Evolutionary conservation across 129 eudicot genomes (phyloP).

Genomic region (Flaveria bidentis): DNA sequence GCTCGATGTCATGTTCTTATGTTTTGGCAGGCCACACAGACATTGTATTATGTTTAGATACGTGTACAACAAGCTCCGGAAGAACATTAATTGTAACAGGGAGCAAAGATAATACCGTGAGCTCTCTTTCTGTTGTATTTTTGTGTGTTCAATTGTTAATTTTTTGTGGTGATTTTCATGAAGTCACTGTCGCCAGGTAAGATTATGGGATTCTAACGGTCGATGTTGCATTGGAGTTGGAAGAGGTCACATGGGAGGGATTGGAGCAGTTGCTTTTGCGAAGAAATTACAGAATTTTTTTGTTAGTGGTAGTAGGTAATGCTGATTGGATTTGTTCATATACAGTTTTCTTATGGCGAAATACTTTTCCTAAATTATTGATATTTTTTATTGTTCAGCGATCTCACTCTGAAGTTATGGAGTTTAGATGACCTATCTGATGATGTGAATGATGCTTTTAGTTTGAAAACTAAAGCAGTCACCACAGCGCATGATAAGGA

Average conservation of each 20-base stretch:
- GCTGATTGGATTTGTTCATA: neutral
- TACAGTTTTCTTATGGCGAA: neutral
- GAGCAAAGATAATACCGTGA: slow-evolving; percentile 86
- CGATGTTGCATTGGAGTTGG: slow-evolving; percentile 74
- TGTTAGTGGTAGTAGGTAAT: slow-evolving; percentile 87
- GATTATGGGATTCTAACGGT: slow-evolving; percentile 75
- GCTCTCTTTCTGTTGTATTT: slow-evolving; percentile 22
- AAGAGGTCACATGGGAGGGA: slow-evolving; percentile 84
- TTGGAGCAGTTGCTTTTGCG: slow-evolving; percentile 93
- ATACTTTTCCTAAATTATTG: neutral
- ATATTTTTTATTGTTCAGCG: slow-evolving; percentile 44
- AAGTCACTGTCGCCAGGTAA: slow-evolving; percentile 44
- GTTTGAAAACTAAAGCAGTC: slow-evolving; percentile 75
- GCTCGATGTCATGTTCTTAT: slow-evolving; percentile 87
- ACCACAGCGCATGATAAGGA: slow-evolving; percentile 88
- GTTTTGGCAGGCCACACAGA: slow-evolving; percentile 91
- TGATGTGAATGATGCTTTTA: slow-evolving; percentile 44
- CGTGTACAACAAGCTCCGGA: slow-evolving; percentile 73
- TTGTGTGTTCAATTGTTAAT: neutral
- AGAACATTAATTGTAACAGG: slow-evolving; percentile 89
- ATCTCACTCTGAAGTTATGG: slow-evolving; percentile 90
- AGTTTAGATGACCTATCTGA: slow-evolving; percentile 60
- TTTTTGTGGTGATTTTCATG: neutral
- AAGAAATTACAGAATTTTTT: slow-evolving; percentile 63
- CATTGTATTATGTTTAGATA: slow-evolving; percentile 76